phyloP scores from a whole-genome alignment of 768 basidiomycete genomes.

The Russula vinacea region DNA sequence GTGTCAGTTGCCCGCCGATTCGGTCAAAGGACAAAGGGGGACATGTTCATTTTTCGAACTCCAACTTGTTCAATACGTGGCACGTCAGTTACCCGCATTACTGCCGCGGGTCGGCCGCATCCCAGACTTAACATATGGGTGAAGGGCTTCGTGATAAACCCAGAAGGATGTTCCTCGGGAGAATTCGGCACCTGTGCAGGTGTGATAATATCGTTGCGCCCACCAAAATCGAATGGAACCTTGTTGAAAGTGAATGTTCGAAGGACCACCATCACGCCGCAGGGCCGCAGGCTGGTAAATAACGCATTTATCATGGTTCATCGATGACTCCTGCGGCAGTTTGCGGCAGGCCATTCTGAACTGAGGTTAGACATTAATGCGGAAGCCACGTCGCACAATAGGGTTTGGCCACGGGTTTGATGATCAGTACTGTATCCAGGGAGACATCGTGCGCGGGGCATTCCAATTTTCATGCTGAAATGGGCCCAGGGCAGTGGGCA shows the following conservation, averaged over 20 bases:
- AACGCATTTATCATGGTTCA: background rate
- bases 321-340: background rate
- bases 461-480: background rate
- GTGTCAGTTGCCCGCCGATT: background rate
- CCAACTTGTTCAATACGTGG: background rate
- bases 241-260: background rate
- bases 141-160: slow-evolving; percentile 1
- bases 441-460: background rate
- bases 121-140: background rate
- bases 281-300: background rate
- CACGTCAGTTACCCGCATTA: slow-evolving; percentile 1
- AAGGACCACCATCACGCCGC: background rate
- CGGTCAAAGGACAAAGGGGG: background rate
- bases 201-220: background rate
- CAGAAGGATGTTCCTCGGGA: background rate
- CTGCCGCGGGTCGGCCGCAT: background rate
- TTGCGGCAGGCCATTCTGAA: background rate
- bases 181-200: background rate
- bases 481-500: background rate
- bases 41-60: background rate
- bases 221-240: background rate
- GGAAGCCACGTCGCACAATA: slow-evolving; percentile 10
- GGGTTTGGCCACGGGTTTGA: background rate
- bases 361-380: background rate
- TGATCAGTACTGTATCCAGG: background rate